Percentiles rank a stretch among this genome's conserved stretches.
Evolutionary conservation across 2,329 filamentous ascomycete genomes (phyloP).

Genomic region (Colletotrichum neosansevieriae): DNA sequence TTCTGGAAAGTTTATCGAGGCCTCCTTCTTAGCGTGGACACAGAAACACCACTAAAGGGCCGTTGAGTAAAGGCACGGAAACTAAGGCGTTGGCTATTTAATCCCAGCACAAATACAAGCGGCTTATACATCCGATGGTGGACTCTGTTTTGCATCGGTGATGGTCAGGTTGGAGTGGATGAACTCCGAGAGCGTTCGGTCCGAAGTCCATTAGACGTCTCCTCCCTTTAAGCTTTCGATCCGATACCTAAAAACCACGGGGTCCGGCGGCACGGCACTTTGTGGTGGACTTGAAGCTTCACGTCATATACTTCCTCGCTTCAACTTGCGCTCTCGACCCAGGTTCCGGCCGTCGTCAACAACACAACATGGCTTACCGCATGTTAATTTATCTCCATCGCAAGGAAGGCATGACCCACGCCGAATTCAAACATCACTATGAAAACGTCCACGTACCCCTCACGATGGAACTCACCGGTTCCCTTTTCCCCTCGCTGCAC

Average conservation of each 20-base stretch:
- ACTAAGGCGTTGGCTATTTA: no score
- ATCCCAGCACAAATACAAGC: no score
- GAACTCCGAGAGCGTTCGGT: constrained; percentile 3
- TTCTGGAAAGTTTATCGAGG: no score
- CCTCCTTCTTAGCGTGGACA: no score
- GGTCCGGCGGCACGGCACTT: background rate
- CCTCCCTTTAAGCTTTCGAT: background rate
- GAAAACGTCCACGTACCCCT: constrained; percentile 45
- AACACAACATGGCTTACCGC: constrained; percentile 14
- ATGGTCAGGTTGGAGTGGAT: background rate
- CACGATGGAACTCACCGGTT: constrained; percentile 17
- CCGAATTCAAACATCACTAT: constrained; percentile 43
- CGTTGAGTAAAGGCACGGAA: no score
- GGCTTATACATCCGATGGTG: no score
- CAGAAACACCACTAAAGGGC: no score
- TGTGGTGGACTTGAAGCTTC: background rate
- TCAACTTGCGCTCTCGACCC: background rate
- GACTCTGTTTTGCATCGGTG: background rate
- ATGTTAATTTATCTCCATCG: constrained; percentile 42
- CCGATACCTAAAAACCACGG: background rate
- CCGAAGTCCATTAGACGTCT: background rate
- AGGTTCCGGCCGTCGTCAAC: no score
- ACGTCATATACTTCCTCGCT: no score
- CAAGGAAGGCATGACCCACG: constrained; percentile 42
- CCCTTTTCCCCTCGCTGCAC: no score